Conservation (phyloP, 2,329 filamentous ascomycete species). For the Aspergillus udagawae region DNA sequence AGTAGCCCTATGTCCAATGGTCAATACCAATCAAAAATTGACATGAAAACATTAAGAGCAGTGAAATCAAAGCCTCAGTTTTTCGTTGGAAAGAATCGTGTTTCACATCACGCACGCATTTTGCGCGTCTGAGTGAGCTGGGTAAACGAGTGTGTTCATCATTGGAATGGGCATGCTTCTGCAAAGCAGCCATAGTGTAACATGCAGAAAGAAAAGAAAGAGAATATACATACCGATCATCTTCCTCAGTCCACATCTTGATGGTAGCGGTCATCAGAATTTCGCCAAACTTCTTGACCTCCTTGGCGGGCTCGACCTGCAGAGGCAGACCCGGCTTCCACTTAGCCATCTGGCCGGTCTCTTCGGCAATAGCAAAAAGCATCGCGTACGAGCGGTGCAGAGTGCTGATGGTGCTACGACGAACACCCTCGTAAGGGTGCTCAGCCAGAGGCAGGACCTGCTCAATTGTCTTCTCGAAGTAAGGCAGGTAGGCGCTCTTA, state of each 20-base stretch:
- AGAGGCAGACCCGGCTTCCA: slow-evolving; percentile 87
- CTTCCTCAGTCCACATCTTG: slow-evolving; percentile 81
- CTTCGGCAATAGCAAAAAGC: slow-evolving; percentile 82
- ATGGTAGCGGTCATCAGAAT: slow-evolving; percentile 81
- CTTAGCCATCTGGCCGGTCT: slow-evolving; percentile 69
- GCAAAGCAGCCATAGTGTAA: slow-evolving; percentile 6
- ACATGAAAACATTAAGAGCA: slow-evolving; percentile 15
- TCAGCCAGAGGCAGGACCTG: slow-evolving; percentile 75
- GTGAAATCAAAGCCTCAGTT: slow-evolving; percentile 35
- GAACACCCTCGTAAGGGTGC: slow-evolving; percentile 87
- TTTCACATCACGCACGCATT: slow-evolving; percentile 83
- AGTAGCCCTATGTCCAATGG: slow-evolving; percentile 59
- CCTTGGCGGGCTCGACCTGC: slow-evolving; percentile 70
- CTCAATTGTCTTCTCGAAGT: slow-evolving; percentile 84
- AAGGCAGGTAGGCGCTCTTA: slow-evolving; percentile 73
- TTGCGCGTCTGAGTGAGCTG: slow-evolving; percentile 98
- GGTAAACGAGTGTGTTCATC: slow-evolving; percentile 91
- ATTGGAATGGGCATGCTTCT: slow-evolving; percentile 38
- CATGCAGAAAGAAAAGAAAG: slow-evolving; percentile 17
- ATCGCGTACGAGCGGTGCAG: slow-evolving; percentile 91
- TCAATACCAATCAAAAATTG: slow-evolving; percentile 39
- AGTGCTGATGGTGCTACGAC: slow-evolving; percentile 86
- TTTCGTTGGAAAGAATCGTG: slow-evolving; percentile 55
- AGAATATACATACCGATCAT: slow-evolving; percentile 73
- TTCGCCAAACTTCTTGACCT: slow-evolving; percentile 80